Evolutionary conservation across 805 yeast species (phyloP), one percentile per base, ranked within the genome.

Genomic region (Zygoascus ofunaensis): DNA sequence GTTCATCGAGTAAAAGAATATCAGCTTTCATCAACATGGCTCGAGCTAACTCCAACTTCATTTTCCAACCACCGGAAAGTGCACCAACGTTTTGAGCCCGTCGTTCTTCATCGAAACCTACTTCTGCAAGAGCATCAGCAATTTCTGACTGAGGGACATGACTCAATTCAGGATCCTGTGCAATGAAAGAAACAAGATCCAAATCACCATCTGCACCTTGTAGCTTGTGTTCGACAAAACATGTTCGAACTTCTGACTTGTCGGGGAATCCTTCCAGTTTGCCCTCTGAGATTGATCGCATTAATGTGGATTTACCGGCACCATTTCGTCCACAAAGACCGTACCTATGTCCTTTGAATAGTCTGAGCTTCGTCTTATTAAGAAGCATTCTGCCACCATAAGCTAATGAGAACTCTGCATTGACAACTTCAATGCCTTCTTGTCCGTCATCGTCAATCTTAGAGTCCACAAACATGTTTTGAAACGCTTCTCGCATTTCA

Each of bases 291-390:
- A 90, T 92, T 24, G 97, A 82, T 65, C 97, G 79, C 97, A 90
- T 87, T 58, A 90, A 73, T 14, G 98, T 90, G 12, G 97, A 87
- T 67, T 90, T 90, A 71, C 98, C 98, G 48, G 96, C 97, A 75
- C 98, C 98, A 63, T 90, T 90, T 69, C 97, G 76, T 62, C 98
- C 98, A 73, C 96, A 87, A 49, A 90, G 74, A 72, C 98, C 98
- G 61, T 90, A 90, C 67, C 98, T 78, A 68, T 86, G 97, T 57
- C 97, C 97, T 69, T 89, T 87, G 55, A 85, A 71, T 50, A 90
- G 74, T 60, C 95, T 77, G 62, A 90, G 70, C 49, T 75, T 84
- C 39, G 98, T 87, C 70, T 92, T 92, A 74, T 89, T 90, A 56
- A 90, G 72, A 55, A 92, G 75, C 97, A 90, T 90, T 68, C 97